Evolutionary conservation across 2,329 filamentous ascomycete genomes (phyloP).

Genomic region (Curvularia verruculosa): DNA sequence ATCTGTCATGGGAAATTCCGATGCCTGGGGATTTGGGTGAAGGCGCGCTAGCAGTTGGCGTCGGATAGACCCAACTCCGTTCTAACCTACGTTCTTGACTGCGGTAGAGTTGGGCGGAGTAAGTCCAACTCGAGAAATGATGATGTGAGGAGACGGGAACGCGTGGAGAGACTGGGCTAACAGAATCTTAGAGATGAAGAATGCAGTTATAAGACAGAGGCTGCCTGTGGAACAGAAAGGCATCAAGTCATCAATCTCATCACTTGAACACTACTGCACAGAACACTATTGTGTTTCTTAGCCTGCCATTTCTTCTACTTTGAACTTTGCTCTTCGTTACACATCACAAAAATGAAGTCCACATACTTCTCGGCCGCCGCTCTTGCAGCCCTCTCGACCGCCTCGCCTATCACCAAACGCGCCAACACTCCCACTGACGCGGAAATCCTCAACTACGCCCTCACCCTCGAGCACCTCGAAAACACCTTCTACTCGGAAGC

Average conservation of each 20-base stretch:
- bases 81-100: neutral
- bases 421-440: slow-evolving; percentile 27
- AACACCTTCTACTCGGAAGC: slow-evolving; percentile 67
- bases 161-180: neutral
- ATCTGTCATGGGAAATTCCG: neutral
- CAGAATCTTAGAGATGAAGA: neutral
- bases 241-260: neutral
- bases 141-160: neutral
- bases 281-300: slow-evolving; percentile 3
- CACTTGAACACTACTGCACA: slow-evolving; percentile 4
- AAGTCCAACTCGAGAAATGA: neutral
- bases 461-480: slow-evolving; percentile 59
- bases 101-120: neutral
- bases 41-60: neutral
- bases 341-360: slow-evolving; percentile 23
- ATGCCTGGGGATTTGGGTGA: neutral
- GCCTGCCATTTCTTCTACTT: neutral
- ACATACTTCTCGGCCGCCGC: slow-evolving; percentile 18
- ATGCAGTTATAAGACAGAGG: neutral
- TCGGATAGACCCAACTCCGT: neutral
- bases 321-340: neutral
- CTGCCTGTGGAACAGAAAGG: neutral
- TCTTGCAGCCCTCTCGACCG: slow-evolving; percentile 20
- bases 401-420: slow-evolving; percentile 38
- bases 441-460: slow-evolving; percentile 52